phyloP scores from a whole-genome alignment of 306 rosid genomes.

The Abrus pulchellus region DNA sequence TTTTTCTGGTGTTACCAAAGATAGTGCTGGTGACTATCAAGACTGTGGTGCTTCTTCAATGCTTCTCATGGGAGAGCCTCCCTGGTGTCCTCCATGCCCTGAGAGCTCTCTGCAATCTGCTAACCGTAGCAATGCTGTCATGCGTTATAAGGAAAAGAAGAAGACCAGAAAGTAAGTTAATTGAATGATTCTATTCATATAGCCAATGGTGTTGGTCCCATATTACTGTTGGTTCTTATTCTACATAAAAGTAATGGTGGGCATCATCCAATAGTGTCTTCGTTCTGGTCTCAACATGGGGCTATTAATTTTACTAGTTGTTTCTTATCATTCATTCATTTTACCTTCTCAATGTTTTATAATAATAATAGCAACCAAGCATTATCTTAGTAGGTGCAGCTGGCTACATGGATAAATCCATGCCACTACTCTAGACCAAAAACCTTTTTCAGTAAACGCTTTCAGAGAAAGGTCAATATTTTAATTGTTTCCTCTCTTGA shows the following conservation, averaged over 20 bases:
- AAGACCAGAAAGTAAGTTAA: slow-evolving; percentile 81
- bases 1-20: slow-evolving; percentile 79
- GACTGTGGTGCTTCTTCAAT: slow-evolving; percentile 90
- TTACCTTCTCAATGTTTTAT: slow-evolving; percentile 14
- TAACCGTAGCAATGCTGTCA: slow-evolving; percentile 86
- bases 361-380: slow-evolving; percentile 1
- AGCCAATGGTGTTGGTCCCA: neutral
- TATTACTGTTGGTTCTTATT: neutral
- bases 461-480: neutral
- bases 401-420: neutral
- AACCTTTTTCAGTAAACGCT: neutral
- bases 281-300: slow-evolving; percentile 30
- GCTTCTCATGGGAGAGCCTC: slow-evolving; percentile 92
- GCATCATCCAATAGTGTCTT: slow-evolving; percentile 20
- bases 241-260: neutral
- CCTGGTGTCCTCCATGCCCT: slow-evolving; percentile 83
- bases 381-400: neutral
- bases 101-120: slow-evolving; percentile 77
- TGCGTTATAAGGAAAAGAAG: slow-evolving; percentile 98
- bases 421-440: neutral
- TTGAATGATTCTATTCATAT: slow-evolving; percentile 14
- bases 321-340: neutral
- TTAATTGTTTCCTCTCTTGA: neutral
- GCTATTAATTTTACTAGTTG: slow-evolving; percentile 34
- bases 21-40: slow-evolving; percentile 76